These are phyloP conservation scores for Camellia sinensis DNA, from an alignment of 148 eudicot genomes.

Conservation along the genomic window DNA sequence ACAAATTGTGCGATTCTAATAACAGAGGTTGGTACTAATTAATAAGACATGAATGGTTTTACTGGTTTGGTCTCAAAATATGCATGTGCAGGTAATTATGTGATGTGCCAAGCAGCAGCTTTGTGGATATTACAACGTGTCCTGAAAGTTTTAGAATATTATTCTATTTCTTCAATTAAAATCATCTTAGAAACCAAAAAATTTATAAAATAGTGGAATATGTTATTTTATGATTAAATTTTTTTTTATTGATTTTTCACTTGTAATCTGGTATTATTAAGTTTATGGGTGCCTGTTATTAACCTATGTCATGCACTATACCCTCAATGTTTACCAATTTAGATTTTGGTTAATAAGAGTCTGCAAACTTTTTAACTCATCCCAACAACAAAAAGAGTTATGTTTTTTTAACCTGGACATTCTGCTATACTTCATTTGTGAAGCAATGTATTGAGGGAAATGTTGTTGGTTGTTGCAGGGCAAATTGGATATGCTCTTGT, in stretches of 20 bases:
- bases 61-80: background rate
- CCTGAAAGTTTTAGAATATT: no score
- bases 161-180: background rate
- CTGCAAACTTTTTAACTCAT: background rate
- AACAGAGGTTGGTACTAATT: background rate
- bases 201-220: background rate
- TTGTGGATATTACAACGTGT: no score
- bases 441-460: background rate
- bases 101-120: background rate
- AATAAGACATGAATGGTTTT: background rate
- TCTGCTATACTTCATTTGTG: background rate
- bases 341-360: background rate
- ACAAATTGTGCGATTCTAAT: no score
- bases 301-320: background rate
- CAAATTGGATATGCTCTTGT: conserved; percentile 94
- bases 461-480: conserved; percentile 37
- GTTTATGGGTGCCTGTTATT: background rate
- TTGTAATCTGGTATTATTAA: no score
- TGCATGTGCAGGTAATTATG: background rate
- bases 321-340: background rate
- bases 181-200: background rate
- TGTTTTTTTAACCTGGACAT: background rate
- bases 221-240: background rate
- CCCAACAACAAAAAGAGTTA: background rate
- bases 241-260: background rate